These are phyloP conservation scores for Kodamaea derodonti DNA, from an alignment of 1,139 yeast species.

Conservation along the genomic window DNA sequence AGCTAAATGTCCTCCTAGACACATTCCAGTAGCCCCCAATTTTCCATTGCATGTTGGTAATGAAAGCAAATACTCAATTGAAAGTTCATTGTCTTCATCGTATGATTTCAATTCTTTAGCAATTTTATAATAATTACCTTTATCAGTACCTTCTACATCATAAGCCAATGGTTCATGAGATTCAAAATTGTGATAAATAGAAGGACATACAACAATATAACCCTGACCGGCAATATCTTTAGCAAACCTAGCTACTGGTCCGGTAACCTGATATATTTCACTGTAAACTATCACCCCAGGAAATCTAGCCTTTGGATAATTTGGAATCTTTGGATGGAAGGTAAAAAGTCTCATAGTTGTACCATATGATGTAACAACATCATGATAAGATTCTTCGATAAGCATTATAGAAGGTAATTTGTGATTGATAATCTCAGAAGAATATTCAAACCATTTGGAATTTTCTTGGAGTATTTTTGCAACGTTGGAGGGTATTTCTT, in stretches of 20 bases:
- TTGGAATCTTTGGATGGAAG: slow-evolving; percentile 66
- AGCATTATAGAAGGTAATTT: slow-evolving; percentile 50
- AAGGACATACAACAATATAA: slow-evolving; percentile 72
- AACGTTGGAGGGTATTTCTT: too few relatives aligned
- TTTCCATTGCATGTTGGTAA: slow-evolving; percentile 67
- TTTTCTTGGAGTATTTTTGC: too few relatives aligned
- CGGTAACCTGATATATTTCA: slow-evolving; percentile 78
- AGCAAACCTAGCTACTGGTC: slow-evolving; percentile 76
- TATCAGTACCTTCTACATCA: slow-evolving; percentile 71
- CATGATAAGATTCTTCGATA: slow-evolving; percentile 62
- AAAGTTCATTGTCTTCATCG: slow-evolving; percentile 67
- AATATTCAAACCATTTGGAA: too few relatives aligned
- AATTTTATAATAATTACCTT: slow-evolving; percentile 65
- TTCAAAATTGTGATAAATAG: slow-evolving; percentile 73
- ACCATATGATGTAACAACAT: slow-evolving; percentile 61
- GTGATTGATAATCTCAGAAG: too few relatives aligned
- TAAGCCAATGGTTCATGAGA: slow-evolving; percentile 63
- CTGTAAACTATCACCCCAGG: slow-evolving; percentile 79
- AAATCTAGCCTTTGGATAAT: slow-evolving; percentile 70
- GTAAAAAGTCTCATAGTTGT: slow-evolving; percentile 65
- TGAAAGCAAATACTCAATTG: slow-evolving; percentile 57
- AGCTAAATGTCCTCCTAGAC: slow-evolving; percentile 83
- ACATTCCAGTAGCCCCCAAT: slow-evolving; percentile 84
- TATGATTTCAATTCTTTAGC: slow-evolving; percentile 67
- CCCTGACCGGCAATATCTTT: slow-evolving; percentile 79